Evolutionary conservation across 2,329 filamentous ascomycete species (phyloP).

Genomic region (Paraconiothyrium sp.): DNA sequence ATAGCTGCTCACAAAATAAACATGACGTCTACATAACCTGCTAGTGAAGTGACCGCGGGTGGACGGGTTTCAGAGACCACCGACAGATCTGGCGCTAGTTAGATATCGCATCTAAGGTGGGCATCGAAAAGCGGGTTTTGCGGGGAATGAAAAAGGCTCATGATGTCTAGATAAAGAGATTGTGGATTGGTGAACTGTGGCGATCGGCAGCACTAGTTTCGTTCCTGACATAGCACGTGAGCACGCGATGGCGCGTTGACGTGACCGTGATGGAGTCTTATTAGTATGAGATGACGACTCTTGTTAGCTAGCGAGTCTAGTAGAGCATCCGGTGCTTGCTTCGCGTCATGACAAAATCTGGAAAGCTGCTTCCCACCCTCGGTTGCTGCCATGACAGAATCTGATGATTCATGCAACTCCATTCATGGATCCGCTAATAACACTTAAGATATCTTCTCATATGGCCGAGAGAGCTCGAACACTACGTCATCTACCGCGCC

Average conservation of each 20-base stretch:
- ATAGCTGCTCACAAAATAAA: neutral
- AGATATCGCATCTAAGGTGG: neutral
- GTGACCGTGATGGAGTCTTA: constrained; percentile 2
- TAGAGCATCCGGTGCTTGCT: too few species aligned
- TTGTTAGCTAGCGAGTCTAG: too few species aligned
- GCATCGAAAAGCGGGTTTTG: neutral
- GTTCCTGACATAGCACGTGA: constrained; percentile 9
- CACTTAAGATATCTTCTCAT: neutral
- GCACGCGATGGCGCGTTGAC: constrained; percentile 5
- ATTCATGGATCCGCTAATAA: neutral
- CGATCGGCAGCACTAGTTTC: constrained; percentile 5
- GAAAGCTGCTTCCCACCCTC: too few species aligned
- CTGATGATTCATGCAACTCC: too few species aligned
- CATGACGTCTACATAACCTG: constrained; percentile 2
- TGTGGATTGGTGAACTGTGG: neutral
- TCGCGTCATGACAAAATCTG: too few species aligned
- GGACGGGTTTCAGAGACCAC: neutral
- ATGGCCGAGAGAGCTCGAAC: neutral
- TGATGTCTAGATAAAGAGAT: neutral
- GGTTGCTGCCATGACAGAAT: too few species aligned
- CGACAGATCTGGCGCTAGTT: neutral
- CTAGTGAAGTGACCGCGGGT: neutral
- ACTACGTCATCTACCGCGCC: neutral
- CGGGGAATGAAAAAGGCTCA: neutral
- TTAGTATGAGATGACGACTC: neutral